These are phyloP conservation scores for Neopestalotiopsis clavispora DNA, from an alignment of 2,329 filamentous ascomycete genomes.

Conservation along the genomic window DNA sequence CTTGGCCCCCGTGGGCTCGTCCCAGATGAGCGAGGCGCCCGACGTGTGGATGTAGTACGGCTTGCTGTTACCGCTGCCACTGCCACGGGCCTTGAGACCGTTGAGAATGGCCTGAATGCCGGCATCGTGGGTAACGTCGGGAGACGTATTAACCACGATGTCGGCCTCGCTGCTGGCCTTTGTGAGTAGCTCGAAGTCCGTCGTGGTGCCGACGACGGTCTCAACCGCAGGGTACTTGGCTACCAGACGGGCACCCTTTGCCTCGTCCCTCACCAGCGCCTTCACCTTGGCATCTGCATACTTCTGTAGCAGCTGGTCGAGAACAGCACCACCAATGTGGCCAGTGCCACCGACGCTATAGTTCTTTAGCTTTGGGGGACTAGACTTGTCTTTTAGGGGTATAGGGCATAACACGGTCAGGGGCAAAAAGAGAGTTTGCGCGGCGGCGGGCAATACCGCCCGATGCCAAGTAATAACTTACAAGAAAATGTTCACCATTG, in stretches of 20 bases:
- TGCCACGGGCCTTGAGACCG: slow-evolving; percentile 15
- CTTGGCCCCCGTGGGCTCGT: slow-evolving; percentile 20
- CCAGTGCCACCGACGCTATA: slow-evolving; percentile 25
- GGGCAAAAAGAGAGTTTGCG: too few species aligned
- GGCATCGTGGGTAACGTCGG: slow-evolving; percentile 25
- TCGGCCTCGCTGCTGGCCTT: slow-evolving; percentile 21
- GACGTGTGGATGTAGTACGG: slow-evolving; percentile 26
- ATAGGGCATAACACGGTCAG: neutral
- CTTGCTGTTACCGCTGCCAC: neutral
- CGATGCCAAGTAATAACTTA: neutral
- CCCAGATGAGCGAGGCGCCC: slow-evolving; percentile 25
- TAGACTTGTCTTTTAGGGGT: neutral
- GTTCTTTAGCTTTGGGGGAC: neutral
- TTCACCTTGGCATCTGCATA: slow-evolving; percentile 19
- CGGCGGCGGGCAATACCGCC: too few species aligned
- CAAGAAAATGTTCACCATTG: slow-evolving; percentile 11
- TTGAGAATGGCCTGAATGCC: slow-evolving; percentile 19
- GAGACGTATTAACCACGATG: slow-evolving; percentile 25
- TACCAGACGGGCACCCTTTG: slow-evolving; percentile 20
- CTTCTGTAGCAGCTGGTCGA: slow-evolving; percentile 22
- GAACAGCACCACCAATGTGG: slow-evolving; percentile 26
- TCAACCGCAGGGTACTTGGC: slow-evolving; percentile 22
- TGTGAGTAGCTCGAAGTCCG: slow-evolving; percentile 15
- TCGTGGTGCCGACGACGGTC: slow-evolving; percentile 21
- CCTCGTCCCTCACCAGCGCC: slow-evolving; percentile 20